Percentiles rank a stretch among this genome's conserved stretches.
phyloP scores from a whole-genome alignment of 2,329 filamentous ascomycete species.

The Phoma herbarum region DNA sequence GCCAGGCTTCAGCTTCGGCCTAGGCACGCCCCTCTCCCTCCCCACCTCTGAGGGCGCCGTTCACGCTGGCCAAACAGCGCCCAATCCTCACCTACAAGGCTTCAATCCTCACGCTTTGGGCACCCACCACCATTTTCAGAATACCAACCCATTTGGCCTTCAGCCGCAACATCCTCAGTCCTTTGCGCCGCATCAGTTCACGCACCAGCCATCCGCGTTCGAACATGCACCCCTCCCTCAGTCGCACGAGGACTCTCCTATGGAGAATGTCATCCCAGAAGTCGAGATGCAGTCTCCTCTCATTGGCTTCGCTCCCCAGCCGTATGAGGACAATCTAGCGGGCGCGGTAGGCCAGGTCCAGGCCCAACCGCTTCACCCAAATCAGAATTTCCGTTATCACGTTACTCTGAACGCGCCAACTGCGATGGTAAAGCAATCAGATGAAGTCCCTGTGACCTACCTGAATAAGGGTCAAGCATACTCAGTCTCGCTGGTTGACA shows the following conservation, averaged over 20 bases:
- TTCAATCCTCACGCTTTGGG: conserved; percentile 64
- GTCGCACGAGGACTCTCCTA: conserved; percentile 69
- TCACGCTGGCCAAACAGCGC: conserved; percentile 63
- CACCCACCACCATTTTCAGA: conserved; percentile 61
- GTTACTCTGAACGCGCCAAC: conserved; percentile 92
- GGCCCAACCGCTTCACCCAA: conserved; percentile 46
- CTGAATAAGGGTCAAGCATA: conserved; percentile 98
- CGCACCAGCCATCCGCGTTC: conserved; percentile 81
- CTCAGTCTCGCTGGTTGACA: conserved; percentile 84
- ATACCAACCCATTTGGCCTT: conserved; percentile 74
- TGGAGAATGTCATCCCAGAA: conserved; percentile 64
- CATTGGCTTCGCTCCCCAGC: conserved; percentile 64
- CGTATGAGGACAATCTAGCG: conserved; percentile 59
- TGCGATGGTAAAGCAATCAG: conserved; percentile 88
- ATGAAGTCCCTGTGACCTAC: conserved; percentile 97
- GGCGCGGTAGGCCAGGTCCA: conserved; percentile 34
- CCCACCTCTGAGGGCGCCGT: conserved; percentile 73
- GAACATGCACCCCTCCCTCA: conserved; percentile 74
- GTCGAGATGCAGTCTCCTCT: conserved; percentile 69
- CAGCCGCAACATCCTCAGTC: conserved; percentile 58
- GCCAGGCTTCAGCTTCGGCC: conserved; percentile 74
- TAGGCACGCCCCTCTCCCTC: conserved; percentile 84
- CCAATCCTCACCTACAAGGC: conserved; percentile 64
- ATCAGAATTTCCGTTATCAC: conserved; percentile 75
- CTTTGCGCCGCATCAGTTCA: conserved; percentile 81